Base-by-base conservation (phyloP, 768 basidiomycete species). In the Xerocomellus intermedius region DNA sequence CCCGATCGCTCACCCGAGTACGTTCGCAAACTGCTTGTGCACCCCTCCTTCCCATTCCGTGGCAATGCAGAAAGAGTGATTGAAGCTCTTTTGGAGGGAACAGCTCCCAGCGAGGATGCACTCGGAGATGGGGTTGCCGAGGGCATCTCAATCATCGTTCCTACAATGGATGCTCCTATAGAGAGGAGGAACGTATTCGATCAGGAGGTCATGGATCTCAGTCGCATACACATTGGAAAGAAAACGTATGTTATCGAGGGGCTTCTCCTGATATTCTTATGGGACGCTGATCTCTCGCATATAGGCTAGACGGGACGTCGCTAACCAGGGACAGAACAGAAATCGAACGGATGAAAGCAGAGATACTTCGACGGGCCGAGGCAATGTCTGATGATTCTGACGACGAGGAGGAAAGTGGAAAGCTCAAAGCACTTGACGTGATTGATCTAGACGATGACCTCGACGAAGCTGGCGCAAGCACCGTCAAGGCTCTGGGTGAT, bases 301-400 rank as follows among this genome's bases (percentile, higher is more conserved):
- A 28, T 46, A 83, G 84, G 22, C 77, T 79, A 33, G 78, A 83
- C 28, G 75, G 73, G 14, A 60, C 64, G n/a, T 64, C 66, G 17
- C 63, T 82, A 14, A 66, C 84, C 8, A 76, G 77, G 14, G 89
- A 94, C 62, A 78, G 77, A 6, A 69, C 76, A 1, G 81, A 81
- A 64, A 77, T 82, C n/a, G 85, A 85, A 39, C 74, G 86, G 59
- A 87, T 94, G 82, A 94, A 95, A 64, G 82, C 83, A 2, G 86
- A 89, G 50, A 94, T 94, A 61, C 76, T 94, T 14, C 82, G 90
- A 26, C 79, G 88, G 5, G 86, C 83, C 0, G 87, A 94, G 63
- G 82, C 77, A 17, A 79, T 86, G 36, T 78, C 79, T 0, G 82
- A 81, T 42, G 78, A 81, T 26, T 85, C 86, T n/a, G 86, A 85